These are phyloP conservation scores for Solanum etuberosum DNA, from an alignment of 257 asterid genomes.

Conservation along the genomic window DNA sequence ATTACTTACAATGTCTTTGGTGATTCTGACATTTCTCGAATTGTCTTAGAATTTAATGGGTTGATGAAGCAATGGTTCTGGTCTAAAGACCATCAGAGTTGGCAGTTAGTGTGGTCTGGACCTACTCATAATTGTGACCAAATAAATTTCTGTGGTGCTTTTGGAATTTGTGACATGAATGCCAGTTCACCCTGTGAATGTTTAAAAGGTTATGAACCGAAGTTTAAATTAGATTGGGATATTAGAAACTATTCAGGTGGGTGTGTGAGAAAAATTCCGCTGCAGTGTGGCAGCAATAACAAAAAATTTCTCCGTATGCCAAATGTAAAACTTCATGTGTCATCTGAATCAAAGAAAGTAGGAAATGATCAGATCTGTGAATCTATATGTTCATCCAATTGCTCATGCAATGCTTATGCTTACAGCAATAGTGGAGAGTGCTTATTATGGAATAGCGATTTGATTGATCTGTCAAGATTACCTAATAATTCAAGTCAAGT, in stretches of 20 bases:
- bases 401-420: slow-evolving; percentile 21
- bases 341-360: background rate
- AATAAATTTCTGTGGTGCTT: slow-evolving; percentile 6
- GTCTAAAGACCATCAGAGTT: background rate
- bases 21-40: slow-evolving; percentile 2
- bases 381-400: slow-evolving; percentile 2
- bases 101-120: background rate
- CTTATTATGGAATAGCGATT: background rate
- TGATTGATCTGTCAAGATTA: slow-evolving; percentile 2
- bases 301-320: background rate
- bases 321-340: slow-evolving; percentile 3
- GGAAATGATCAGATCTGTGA: slow-evolving; percentile 5
- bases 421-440: slow-evolving; percentile 3
- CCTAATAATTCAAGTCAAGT: background rate
- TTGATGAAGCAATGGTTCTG: background rate
- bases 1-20: background rate
- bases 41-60: background rate
- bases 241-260: background rate
- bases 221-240: background rate
- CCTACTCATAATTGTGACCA: background rate
- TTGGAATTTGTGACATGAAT: slow-evolving; percentile 3
- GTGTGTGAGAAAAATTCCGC: slow-evolving; percentile 9
- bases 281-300: background rate
- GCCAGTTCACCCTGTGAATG: background rate
- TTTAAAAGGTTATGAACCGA: slow-evolving; percentile 1